These are phyloP conservation scores for Tilletia walkeri DNA, from an alignment of 1,284 basidiomycete genomes.

Conservation along the genomic window DNA sequence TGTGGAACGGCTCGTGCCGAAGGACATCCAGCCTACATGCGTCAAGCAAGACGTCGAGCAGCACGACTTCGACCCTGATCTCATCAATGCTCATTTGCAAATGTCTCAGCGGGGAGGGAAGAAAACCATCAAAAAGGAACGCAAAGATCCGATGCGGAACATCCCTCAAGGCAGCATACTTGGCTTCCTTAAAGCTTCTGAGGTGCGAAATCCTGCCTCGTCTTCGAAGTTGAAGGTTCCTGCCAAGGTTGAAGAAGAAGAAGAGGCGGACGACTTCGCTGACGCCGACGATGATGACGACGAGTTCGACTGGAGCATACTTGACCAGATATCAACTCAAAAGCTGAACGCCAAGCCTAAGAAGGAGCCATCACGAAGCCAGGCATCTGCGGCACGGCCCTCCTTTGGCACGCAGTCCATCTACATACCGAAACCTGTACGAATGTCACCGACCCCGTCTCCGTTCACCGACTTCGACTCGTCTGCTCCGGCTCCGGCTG, in stretches of 20 bases:
- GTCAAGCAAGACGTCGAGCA: conserved; percentile 71
- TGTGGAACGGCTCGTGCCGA: conserved; percentile 80
- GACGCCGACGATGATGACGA: conserved; percentile 34
- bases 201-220: conserved; percentile 23
- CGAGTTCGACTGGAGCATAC: conserved; percentile 22
- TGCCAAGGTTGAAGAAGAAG: not conserved
- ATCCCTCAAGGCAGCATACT: conserved; percentile 37
- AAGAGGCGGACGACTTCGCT: conserved; percentile 10
- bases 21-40: conserved; percentile 71
- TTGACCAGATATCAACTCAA: conserved; percentile 3
- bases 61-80: conserved; percentile 52
- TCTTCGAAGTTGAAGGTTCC: not conserved
- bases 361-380: not conserved
- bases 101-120: conserved; percentile 26
- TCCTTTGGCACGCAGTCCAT: not conserved
- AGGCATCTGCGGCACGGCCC: not conserved
- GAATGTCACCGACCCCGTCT: not conserved
- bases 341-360: not conserved
- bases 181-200: conserved; percentile 46
- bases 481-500: not conserved
- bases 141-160: conserved; percentile 45
- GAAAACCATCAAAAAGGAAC: conserved; percentile 23
- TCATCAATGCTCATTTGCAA: conserved; percentile 27
- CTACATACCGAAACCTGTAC: not conserved
- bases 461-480: not conserved